These are phyloP conservation scores for Solanum pennellii DNA, from an alignment of 257 asterid species.

Conservation along the genomic window DNA sequence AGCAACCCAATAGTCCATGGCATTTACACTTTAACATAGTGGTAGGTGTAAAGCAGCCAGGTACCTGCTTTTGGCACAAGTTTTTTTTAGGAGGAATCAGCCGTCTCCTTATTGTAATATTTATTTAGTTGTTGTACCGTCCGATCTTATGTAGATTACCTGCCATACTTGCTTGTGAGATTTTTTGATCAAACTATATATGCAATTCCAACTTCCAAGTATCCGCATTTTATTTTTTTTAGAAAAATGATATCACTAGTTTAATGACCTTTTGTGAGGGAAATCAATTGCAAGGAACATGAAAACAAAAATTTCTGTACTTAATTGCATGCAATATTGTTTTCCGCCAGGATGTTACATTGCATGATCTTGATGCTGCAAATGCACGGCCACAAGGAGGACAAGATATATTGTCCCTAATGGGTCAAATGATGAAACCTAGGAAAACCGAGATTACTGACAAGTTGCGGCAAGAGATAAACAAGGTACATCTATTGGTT, in stretches of 20 bases:
- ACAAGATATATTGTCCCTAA: conserved; percentile 89
- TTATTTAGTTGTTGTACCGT: neutral
- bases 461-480: conserved; percentile 84
- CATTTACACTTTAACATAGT: neutral
- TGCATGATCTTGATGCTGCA: conserved; percentile 97
- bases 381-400: conserved; percentile 99
- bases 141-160: neutral
- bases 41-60: neutral
- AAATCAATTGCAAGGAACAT: neutral
- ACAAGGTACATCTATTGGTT: conserved; percentile 40
- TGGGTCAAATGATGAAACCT: conserved; percentile 99
- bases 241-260: neutral
- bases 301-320: neutral
- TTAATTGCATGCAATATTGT: neutral
- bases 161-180: neutral
- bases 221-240: neutral
- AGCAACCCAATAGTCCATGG: neutral
- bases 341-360: conserved; percentile 6
- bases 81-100: neutral
- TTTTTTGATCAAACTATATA: neutral
- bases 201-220: neutral
- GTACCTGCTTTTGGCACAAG: neutral
- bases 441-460: conserved; percentile 96
- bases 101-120: neutral
- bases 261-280: neutral